phyloP scores from a whole-genome alignment of 2,329 filamentous ascomycete species.

The Curvularia hawaiiensis region DNA sequence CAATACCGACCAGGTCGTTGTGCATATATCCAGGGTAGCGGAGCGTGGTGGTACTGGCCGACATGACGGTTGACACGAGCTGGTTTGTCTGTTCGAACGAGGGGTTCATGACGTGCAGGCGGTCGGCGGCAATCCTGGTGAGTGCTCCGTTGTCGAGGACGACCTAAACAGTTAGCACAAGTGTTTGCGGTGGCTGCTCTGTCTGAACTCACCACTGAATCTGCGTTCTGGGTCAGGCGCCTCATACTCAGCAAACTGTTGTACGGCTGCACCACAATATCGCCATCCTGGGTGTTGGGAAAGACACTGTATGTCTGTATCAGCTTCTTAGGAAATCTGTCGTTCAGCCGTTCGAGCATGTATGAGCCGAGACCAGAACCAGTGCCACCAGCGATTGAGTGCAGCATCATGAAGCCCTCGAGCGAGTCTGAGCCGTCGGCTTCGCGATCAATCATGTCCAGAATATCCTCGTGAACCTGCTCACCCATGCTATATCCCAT shows the following conservation, averaged over 20 bases:
- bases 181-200: not conserved
- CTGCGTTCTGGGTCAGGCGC: conserved; percentile 90
- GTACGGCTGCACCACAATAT: conserved; percentile 97
- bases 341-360: conserved; percentile 92
- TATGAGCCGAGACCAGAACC: conserved; percentile 96
- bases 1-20: conserved; percentile 96
- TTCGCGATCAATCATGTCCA: conserved; percentile 99
- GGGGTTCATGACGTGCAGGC: conserved; percentile 91
- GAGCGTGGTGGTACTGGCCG: conserved; percentile 92
- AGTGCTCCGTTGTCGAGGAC: conserved; percentile 96
- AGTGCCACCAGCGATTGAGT: conserved; percentile 96
- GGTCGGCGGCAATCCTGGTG: conserved; percentile 90
- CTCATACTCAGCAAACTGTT: conserved; percentile 95
- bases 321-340: conserved; percentile 97
- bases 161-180: conserved; percentile 54
- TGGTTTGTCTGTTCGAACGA: conserved; percentile 98
- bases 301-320: conserved; percentile 99
- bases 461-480: conserved; percentile 90
- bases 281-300: conserved; percentile 85
- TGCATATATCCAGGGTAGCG: conserved; percentile 99
- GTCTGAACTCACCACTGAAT: conserved; percentile 73
- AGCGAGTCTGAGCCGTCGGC: conserved; percentile 97
- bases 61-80: conserved; percentile 95
- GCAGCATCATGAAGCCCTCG: conserved; percentile 98
- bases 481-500: conserved; percentile 94